phyloP scores from a whole-genome alignment of 2,329 filamentous ascomycete genomes.

The Grosmannia huntii region DNA sequence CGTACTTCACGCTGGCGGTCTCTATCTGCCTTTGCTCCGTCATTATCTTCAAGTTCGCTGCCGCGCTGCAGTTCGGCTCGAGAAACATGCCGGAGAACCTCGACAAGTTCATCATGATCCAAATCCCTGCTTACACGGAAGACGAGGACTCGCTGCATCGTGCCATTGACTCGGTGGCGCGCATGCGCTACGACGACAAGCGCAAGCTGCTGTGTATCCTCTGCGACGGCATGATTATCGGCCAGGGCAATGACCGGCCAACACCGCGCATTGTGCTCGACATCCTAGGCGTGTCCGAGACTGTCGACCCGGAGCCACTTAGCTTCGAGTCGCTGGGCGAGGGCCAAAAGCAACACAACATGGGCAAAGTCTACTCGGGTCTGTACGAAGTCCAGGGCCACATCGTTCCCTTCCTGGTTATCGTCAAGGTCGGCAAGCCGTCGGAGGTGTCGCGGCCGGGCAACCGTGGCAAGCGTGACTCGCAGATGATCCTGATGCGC shows the following conservation, averaged over 20 bases:
- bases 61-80: slow-evolving; percentile 81
- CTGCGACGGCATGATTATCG: slow-evolving; percentile 99
- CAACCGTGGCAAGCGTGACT: slow-evolving; percentile 98
- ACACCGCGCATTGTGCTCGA: slow-evolving; percentile 94
- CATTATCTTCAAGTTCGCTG: slow-evolving; percentile 92
- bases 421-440: slow-evolving; percentile 96
- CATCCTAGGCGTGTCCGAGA: slow-evolving; percentile 88
- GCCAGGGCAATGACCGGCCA: slow-evolving; percentile 91
- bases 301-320: slow-evolving; percentile 85
- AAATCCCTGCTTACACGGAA: slow-evolving; percentile 95
- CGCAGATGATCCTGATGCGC: slow-evolving; percentile 95
- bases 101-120: slow-evolving; percentile 96
- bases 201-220: slow-evolving; percentile 86
- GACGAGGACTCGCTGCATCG: slow-evolving; percentile 94
- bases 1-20: slow-evolving; percentile 78
- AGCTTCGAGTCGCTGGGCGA: slow-evolving; percentile 96
- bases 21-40: slow-evolving; percentile 68
- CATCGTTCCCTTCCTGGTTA: slow-evolving; percentile 92
- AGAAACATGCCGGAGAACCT: slow-evolving; percentile 92
- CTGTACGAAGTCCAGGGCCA: slow-evolving; percentile 96
- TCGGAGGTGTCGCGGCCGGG: slow-evolving; percentile 90
- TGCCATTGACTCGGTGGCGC: slow-evolving; percentile 89
- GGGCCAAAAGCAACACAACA: slow-evolving; percentile 95
- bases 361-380: slow-evolving; percentile 97
- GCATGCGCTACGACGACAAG: slow-evolving; percentile 97